These are phyloP conservation scores for Leccinum arenicola DNA, from an alignment of 768 basidiomycete species.

Conservation along the genomic window DNA sequence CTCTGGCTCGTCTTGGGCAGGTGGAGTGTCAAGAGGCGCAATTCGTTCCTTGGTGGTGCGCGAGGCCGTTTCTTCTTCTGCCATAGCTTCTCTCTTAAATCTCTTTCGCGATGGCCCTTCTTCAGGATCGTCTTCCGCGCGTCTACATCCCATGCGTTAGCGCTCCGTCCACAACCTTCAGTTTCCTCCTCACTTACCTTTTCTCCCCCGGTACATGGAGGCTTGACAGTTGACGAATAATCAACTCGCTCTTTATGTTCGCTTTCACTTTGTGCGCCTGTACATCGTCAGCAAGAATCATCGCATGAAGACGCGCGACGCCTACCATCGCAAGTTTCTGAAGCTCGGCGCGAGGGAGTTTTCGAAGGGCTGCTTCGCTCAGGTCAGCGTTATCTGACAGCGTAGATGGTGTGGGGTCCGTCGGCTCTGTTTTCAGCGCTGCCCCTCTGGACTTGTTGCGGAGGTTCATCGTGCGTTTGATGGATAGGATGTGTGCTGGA, in stretches of 20 bases:
- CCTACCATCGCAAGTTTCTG: slow-evolving; percentile 28
- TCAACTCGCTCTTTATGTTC: slow-evolving; percentile 26
- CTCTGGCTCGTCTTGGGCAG: not conserved
- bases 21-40: not conserved
- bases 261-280: slow-evolving; percentile 24
- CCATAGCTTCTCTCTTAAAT: not conserved
- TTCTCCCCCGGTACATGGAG: slow-evolving; percentile 8
- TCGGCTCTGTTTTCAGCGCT: not conserved
- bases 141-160: slow-evolving; percentile 4
- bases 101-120: slow-evolving; percentile 18
- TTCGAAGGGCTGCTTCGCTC: slow-evolving; percentile 19
- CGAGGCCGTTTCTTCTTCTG: not conserved
- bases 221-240: slow-evolving; percentile 22
- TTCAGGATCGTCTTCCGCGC: slow-evolving; percentile 4
- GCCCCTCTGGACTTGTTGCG: slow-evolving; percentile 11
- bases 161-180: not conserved
- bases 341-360: slow-evolving; percentile 22
- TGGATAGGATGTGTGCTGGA: not conserved
- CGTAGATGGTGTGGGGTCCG: not conserved
- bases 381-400: not conserved
- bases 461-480: slow-evolving; percentile 7
- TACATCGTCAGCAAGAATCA: not conserved
- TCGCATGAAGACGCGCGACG: not conserved
- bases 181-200: slow-evolving; percentile 8
- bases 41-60: not conserved